Evolutionary conservation across 75 land plant species (phyloP).

Genomic region (Pinus tabuliformis): DNA sequence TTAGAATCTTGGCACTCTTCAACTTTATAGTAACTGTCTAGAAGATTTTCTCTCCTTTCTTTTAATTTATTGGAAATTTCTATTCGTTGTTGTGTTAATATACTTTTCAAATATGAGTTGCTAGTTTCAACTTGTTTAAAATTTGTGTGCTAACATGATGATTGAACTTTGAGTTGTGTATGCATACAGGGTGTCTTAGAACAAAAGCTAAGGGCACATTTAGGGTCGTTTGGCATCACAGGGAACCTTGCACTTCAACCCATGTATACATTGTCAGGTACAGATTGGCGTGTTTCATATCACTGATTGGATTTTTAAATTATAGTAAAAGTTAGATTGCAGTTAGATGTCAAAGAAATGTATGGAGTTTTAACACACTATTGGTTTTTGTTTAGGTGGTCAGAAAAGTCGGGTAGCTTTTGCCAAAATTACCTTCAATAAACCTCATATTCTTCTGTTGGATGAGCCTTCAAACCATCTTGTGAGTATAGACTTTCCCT

Average conservation of each 20-base stretch:
- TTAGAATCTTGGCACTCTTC: not conserved
- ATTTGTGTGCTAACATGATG: not conserved
- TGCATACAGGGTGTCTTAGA: conserved; percentile 87
- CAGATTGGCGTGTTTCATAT: not conserved
- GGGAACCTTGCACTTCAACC: conserved; percentile 98
- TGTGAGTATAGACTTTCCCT: conserved; percentile 35
- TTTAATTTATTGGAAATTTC: not conserved
- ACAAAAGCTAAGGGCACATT: conserved; percentile 87
- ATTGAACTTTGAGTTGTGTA: not conserved
- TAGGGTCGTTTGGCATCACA: conserved; percentile 96
- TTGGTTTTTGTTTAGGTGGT: conserved; percentile 69
- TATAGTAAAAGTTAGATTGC: not conserved
- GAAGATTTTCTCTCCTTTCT: not conserved
- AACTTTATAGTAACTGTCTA: not conserved
- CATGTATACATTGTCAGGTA: conserved; percentile 99
- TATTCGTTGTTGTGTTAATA: too few relatives aligned
- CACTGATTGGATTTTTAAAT: not conserved
- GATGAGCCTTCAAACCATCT: conserved; percentile 99
- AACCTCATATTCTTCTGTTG: conserved; percentile 91
- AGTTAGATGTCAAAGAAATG: not conserved
- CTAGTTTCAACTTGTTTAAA: not conserved
- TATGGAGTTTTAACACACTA: not conserved
- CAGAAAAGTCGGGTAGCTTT: conserved; percentile 99
- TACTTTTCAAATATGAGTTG: not conserved
- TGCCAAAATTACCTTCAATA: conserved; percentile 98